Percentiles rank a stretch among this genome's conserved stretches.
Conservation (phyloP, 306 rosid genomes). For the Malus domestica region DNA sequence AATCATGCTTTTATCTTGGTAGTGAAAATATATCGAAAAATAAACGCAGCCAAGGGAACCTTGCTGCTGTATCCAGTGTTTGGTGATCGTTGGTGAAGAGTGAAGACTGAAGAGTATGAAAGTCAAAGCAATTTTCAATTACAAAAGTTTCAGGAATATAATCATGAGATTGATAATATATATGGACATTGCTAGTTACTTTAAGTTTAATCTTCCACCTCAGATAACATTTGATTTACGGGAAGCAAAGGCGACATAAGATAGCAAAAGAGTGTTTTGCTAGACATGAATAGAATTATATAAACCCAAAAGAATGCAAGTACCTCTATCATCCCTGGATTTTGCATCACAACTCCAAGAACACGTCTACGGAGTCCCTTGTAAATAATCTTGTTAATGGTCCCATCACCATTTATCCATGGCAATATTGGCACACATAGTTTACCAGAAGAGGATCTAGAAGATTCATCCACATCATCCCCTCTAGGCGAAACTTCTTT, state of each 20-base stretch:
- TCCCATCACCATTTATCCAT: constrained; percentile 96
- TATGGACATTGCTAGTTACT: not conserved
- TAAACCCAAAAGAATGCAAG: constrained; percentile 7
- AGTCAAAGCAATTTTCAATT: not conserved
- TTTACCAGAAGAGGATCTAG: constrained; percentile 32
- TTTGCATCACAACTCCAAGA: constrained; percentile 93
- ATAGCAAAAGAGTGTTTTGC: not conserved
- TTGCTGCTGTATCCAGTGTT: not conserved
- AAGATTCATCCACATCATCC: constrained; percentile 29
- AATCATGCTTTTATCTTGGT: not conserved
- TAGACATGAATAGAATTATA: not conserved
- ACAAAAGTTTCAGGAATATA: not conserved
- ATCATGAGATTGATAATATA: not conserved
- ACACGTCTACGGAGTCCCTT: constrained; percentile 71
- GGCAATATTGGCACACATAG: constrained; percentile 71
- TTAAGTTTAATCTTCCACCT: not conserved
- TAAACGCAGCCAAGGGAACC: not conserved
- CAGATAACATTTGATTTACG: not conserved
- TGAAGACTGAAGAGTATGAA: not conserved
- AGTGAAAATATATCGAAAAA: not conserved
- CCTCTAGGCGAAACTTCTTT: constrained; percentile 22
- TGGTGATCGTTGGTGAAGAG: not conserved
- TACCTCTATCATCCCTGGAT: constrained; percentile 93
- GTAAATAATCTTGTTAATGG: constrained; percentile 56
- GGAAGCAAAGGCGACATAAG: not conserved